These are phyloP conservation scores for Flaveria robusta DNA, from an alignment of 129 eudicot genomes.

Conservation along the genomic window DNA sequence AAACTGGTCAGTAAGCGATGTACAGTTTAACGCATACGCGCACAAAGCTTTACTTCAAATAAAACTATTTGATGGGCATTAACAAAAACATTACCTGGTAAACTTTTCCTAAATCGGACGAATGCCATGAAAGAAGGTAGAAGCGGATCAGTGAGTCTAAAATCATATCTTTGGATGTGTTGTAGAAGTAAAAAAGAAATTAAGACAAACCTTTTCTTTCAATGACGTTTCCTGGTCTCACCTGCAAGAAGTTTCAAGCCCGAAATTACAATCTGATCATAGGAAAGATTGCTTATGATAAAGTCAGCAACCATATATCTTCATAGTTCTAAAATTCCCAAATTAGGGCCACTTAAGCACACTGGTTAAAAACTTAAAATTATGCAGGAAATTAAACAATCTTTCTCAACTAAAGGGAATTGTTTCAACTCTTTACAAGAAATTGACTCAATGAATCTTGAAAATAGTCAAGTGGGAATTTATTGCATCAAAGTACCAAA, in stretches of 20 bases:
- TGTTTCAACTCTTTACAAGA: conserved; percentile 1
- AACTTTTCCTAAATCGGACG: conserved; percentile 56
- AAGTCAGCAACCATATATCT: conserved; percentile 13
- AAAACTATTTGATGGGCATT: background rate
- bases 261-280: background rate
- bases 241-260: conserved; percentile 50
- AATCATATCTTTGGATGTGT: background rate
- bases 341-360: background rate
- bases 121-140: conserved; percentile 24
- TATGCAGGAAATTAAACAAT: background rate
- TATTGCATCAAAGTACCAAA: too few relatives aligned
- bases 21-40: background rate
- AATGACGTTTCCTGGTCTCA: conserved; percentile 81
- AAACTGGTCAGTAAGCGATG: conserved; percentile 5
- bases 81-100: conserved; percentile 62
- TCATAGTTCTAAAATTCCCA: background rate
- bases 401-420: background rate
- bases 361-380: background rate
- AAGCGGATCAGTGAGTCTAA: conserved; percentile 23
- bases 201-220: conserved; percentile 75
- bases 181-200: conserved; percentile 12
- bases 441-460: background rate
- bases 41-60: conserved; percentile 5
- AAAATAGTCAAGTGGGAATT: background rate
- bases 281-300: background rate